A percentile compares a stretch with the other conserved stretches of the same genome.
phyloP scores from a whole-genome alignment of 2,329 filamentous ascomycete genomes.

The Zarea fungicola region DNA sequence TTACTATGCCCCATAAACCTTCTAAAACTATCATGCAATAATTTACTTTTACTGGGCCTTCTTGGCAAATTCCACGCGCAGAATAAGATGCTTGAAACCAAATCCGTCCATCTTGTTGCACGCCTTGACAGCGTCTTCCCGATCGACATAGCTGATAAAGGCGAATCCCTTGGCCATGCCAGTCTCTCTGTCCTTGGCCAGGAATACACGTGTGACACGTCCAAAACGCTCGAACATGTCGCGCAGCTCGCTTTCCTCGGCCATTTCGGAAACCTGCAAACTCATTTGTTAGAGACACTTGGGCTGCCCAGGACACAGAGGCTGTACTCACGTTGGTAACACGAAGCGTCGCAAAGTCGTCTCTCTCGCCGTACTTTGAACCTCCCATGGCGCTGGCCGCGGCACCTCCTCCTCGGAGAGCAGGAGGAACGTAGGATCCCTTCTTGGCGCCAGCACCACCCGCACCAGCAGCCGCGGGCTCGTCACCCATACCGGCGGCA shows the following conservation, averaged over 20 bases:
- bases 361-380: conserved; percentile 86
- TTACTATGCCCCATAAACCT: conserved; percentile 6
- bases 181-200: conserved; percentile 96
- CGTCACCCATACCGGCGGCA: conserved; percentile 51
- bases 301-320: neutral
- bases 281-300: conserved; percentile 23
- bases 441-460: conserved; percentile 55
- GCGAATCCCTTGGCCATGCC: conserved; percentile 96
- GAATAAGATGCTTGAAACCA: conserved; percentile 81
- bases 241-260: conserved; percentile 89
- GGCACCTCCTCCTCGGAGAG: conserved; percentile 67
- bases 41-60: conserved; percentile 47
- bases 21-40: conserved; percentile 19
- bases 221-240: conserved; percentile 98
- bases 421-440: conserved; percentile 89
- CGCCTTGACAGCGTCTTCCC: conserved; percentile 82
- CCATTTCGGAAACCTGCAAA: conserved; percentile 83
- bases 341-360: conserved; percentile 91
- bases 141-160: conserved; percentile 94
- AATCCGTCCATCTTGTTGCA: conserved; percentile 98
- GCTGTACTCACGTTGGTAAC: conserved; percentile 85
- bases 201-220: conserved; percentile 92
- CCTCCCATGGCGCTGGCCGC: conserved; percentile 59
- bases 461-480: conserved; percentile 39
- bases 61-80: conserved; percentile 85